Evolutionary conservation across 2,329 filamentous ascomycete genomes (phyloP), one percentile per base, ranked within the genome.

Genomic region (Paraphaeosphaeria minitans): DNA sequence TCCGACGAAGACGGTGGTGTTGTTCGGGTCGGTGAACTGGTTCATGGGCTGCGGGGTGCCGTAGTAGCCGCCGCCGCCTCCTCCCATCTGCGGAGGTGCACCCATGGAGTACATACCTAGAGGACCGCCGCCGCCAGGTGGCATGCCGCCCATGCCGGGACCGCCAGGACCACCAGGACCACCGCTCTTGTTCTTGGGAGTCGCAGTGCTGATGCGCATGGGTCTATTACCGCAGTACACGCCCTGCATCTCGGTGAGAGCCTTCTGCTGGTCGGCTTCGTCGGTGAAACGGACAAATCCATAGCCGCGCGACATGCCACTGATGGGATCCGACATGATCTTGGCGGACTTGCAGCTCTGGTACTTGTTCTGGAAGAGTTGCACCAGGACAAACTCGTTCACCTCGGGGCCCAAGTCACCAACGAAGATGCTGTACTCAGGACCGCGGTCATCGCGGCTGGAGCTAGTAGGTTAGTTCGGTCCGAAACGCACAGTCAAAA

Each of bases 291-390:
- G 92, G 54, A 99, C 95, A 72, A 99, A 99, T 48, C 95, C 95
- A 74, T 99, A 99, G 57, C 95, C 95, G 64, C 95, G 93, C 64
- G 93, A 97, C 86, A 98, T 94, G 70, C 95, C 95, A 64, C 91
- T 96, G 80, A 98, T 95, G 61, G 95, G 94, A 74, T 99, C 95
- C 61, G 94, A 97, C 95, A 99, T 99, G 80, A 99, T 99, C 86
- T 99, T 99, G 74, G 95, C 95, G 39, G 93, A 97, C 84, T 98
- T 98, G 91, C 94, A 98, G 9, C 93, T 96, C 0, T 91, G 90
- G 84, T 96, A 99, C 62, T 94, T 92, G 74, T 89, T 90, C 82
- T 98, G 94, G 86, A 99, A 99, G 52, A 99, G 89, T 27, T 93
- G 96, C 55, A 98, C 94, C 60, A 99, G 84, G 58, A 98, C 94